A percentile compares a stretch with the other conserved stretches of the same genome.
Evolutionary conservation across 2,329 filamentous ascomycete species (phyloP).

Genomic region (Trichoderma sp.): DNA sequence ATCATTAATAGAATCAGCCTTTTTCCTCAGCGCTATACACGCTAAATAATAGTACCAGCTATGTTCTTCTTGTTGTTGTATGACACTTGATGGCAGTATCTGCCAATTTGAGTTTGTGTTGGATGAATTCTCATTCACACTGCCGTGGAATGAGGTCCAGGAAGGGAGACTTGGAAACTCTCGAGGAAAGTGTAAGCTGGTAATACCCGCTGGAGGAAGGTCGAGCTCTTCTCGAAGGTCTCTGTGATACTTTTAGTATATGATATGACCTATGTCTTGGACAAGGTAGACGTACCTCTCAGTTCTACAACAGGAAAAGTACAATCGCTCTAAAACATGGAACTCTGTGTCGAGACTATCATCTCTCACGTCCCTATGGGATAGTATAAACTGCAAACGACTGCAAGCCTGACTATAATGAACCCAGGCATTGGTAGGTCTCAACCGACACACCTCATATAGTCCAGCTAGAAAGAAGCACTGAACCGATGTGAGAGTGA

Average conservation of each 20-base stretch:
- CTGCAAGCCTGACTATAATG: not conserved
- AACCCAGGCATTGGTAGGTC: not conserved
- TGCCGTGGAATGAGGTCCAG: not conserved
- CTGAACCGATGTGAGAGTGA: not conserved
- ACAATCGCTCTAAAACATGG: not conserved
- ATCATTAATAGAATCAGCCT: not conserved
- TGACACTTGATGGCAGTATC: not conserved
- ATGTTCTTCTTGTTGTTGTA: not conserved
- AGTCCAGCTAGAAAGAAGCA: not conserved
- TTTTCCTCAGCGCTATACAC: not conserved
- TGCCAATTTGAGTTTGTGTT: not conserved
- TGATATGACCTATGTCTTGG: not conserved
- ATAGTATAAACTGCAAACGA: not conserved
- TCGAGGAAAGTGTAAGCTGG: not conserved
- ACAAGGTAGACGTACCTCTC: not conserved
- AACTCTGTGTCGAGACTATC: not conserved
- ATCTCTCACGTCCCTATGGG: not conserved
- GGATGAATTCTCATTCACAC: not conserved
- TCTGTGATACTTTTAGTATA: not conserved
- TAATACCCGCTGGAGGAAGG: not conserved
- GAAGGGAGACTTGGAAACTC: not conserved
- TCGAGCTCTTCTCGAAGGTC: not conserved
- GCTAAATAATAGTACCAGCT: not conserved
- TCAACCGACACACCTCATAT: not conserved
- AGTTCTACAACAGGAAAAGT: not conserved